These are phyloP conservation scores for Starmera caribaea DNA, from an alignment of 805 yeast genomes.

Conservation along the genomic window DNA sequence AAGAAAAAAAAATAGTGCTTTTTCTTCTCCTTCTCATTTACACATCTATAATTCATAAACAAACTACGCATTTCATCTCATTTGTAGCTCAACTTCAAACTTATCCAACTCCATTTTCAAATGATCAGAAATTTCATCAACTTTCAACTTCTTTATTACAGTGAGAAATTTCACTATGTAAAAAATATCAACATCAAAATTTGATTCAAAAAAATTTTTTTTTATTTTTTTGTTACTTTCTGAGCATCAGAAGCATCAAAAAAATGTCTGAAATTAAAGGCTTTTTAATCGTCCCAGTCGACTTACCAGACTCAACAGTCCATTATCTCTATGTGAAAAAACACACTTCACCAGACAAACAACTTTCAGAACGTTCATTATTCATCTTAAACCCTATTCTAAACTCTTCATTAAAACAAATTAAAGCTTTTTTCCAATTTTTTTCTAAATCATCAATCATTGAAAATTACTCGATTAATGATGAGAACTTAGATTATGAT, in stretches of 20 bases:
- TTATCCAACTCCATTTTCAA: too few relatives aligned
- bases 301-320: constrained; percentile 25
- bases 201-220: too few relatives aligned
- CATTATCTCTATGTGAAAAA: constrained; percentile 64
- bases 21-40: neutral
- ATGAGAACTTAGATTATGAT: constrained; percentile 33
- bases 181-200: too few relatives aligned
- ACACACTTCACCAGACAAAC: constrained; percentile 38
- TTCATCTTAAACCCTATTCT: constrained; percentile 74
- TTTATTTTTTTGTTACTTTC: too few relatives aligned
- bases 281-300: constrained; percentile 40
- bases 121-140: too few relatives aligned
- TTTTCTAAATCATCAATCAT: constrained; percentile 59
- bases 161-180: too few relatives aligned
- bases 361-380: constrained; percentile 45
- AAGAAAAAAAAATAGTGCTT: neutral
- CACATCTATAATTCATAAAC: too few relatives aligned
- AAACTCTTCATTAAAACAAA: constrained; percentile 37
- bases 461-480: constrained; percentile 36
- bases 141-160: too few relatives aligned
- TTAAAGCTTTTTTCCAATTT: constrained; percentile 48
- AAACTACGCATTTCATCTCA: too few relatives aligned
- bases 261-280: constrained; percentile 40
- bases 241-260: too few relatives aligned
- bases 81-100: too few relatives aligned